Base-by-base conservation (phyloP, 2,329 filamentous ascomycete species). In the Alternaria panax region DNA sequence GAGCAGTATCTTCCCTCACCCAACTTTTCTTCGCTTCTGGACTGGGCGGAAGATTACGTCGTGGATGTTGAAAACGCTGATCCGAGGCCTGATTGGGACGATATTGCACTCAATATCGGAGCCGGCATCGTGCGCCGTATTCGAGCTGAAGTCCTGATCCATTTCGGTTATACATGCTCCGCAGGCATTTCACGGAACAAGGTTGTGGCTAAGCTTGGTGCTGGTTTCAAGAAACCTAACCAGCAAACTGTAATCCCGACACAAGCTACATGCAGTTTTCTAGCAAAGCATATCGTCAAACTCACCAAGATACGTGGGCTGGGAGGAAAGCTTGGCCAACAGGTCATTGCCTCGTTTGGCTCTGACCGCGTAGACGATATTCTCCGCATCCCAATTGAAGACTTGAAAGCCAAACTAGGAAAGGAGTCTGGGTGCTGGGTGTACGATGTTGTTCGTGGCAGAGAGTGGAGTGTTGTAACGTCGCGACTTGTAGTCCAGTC, bases 221-320 rank as follows among this genome's bases (percentile, higher is more conserved):
- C 92, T 22, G 92, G 87, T 5, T 88, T 93, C 80, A 93, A 92
- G 80, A 99, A 99, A 78, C 95, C 95, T 36, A 95, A 97, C 73
- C 87, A 90, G 67, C 95, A 99, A 79, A 98, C 94, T 0, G 87
- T 98, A n/a, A 88, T 98, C 47, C 90, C 94, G 24, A 93, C 92
- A 73, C 88, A 93, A 45, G 93, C 94, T 1, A 84, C 92, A 2
- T 84, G 88, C 62, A 84, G 89, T 41, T 99, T 99, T 72, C 81
- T 99, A 42, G 86, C 86, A n/a, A 36, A n/a, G 7, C 34, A 36
- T 7, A 87, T 87, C 14, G 92, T 96, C 83, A 97, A 96, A 73
- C 93, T 97, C 72, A 96, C 93, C 16, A 97, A 97, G 78, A 95
- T 99, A 54, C 87, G 94, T 16, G 96, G 94, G 76, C 81, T 98